Evolutionary conservation across 768 basidiomycete species (phyloP), one percentile per base, ranked within the genome.

Genomic region (Panellus pusillus): DNA sequence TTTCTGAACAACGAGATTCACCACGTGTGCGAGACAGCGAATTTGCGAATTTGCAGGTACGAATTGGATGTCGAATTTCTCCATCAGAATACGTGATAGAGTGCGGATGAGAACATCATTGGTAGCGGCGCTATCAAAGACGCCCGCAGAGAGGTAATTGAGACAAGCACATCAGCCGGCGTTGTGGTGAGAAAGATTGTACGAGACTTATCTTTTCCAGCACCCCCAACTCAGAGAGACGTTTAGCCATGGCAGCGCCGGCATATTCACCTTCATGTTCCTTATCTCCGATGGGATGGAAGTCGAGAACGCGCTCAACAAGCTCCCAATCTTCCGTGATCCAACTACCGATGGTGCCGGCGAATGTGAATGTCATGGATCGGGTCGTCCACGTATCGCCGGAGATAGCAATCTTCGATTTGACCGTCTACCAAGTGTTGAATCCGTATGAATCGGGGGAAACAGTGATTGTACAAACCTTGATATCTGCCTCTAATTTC

Each of bases 1-100:
- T 20, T 65, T 64, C 55, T 74, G 73, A 9, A 72, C 70, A 8
- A 72, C n/a, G n/a, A n/a, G n/a, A n/a, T n/a, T n/a, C n/a, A n/a
- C n/a, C n/a, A n/a, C n/a, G n/a, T n/a, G n/a, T n/a, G n/a, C n/a
- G n/a, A n/a, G n/a, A n/a, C n/a, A n/a, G n/a, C n/a, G n/a, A n/a
- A n/a, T n/a, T n/a, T 73, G 73, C n/a, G 57, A 47, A 8, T 58
- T 58, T 2, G 41, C 52, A 6, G 67, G 64, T 8, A 50, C 49
- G 27, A 60, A 58, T 24, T 61, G 61, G 18, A 72, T 64, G 4
- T 64, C 65, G 46, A 69, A 72, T 17, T 56, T 55, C 2, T 61
- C 51, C 1, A 64, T 20, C 9, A 69, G 54, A 31, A 55, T 42
- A 6, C 55, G 58, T n/a, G 63, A 58, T 2, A 61, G 50, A 0